Conservation (phyloP, 192 early-diverging fungal genomes). For the Podila minutissima region DNA sequence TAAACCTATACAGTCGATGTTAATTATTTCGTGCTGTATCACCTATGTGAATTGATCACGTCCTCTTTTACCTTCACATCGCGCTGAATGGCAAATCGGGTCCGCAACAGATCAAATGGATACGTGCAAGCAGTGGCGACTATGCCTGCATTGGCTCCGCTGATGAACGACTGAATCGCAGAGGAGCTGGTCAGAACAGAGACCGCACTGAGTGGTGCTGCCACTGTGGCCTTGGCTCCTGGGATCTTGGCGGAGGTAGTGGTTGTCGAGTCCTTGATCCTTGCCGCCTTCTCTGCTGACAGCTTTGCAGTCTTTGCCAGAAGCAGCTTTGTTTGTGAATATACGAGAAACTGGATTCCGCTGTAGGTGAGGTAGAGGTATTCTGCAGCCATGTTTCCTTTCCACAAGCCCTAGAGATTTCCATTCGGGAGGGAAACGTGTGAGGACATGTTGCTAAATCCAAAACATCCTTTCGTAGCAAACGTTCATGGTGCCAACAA, state of each 20-base stretch:
- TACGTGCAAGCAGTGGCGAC: slow-evolving; percentile 86
- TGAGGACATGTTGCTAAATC: not conserved
- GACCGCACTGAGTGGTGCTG: not conserved
- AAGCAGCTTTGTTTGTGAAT: slow-evolving; percentile 63
- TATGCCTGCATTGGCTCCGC: slow-evolving; percentile 80
- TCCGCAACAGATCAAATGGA: slow-evolving; percentile 95
- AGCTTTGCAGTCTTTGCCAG: slow-evolving; percentile 36
- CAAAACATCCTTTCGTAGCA: not conserved
- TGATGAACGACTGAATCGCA: slow-evolving; percentile 67
- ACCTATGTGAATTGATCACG: too few relatives aligned
- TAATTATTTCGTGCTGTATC: too few relatives aligned
- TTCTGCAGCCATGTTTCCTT: slow-evolving; percentile 94
- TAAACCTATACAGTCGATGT: slow-evolving; percentile 59
- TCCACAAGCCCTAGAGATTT: slow-evolving; percentile 77
- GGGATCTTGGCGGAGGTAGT: not conserved
- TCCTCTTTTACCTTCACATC: slow-evolving; percentile 50
- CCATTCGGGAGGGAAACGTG: too few relatives aligned
- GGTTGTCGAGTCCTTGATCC: not conserved
- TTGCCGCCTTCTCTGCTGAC: slow-evolving; percentile 1
- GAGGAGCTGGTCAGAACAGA: slow-evolving; percentile 40
- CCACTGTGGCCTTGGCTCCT: not conserved
- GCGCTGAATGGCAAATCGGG: slow-evolving; percentile 91
- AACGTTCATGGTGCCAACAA: not conserved
- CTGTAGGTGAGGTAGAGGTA: slow-evolving; percentile 94
- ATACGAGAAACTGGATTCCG: slow-evolving; percentile 85